A percentile compares a stretch with the other conserved stretches of the same genome.
phyloP scores from a whole-genome alignment of 495 filamentous ascomycete species.

The Astrothelium subdiscretum region DNA sequence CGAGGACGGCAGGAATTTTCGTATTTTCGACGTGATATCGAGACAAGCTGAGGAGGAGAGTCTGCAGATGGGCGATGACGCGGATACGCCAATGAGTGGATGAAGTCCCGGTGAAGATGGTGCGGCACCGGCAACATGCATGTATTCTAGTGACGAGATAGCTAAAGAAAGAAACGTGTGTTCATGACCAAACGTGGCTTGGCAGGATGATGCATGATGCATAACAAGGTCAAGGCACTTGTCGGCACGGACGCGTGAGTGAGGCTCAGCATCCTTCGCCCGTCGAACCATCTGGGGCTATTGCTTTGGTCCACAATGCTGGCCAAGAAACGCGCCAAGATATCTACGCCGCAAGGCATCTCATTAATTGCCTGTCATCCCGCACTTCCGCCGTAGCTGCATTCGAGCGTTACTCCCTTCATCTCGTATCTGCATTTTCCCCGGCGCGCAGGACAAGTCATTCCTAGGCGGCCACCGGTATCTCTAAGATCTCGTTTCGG shows the following conservation, averaged over 20 bases:
- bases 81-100: background rate
- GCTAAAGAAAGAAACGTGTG: background rate
- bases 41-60: background rate
- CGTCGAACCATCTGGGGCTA: background rate
- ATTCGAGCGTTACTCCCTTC: background rate
- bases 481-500: background rate
- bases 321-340: background rate
- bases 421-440: no score
- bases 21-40: conserved; percentile 21
- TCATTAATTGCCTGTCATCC: background rate
- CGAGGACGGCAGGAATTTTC: conserved; percentile 19
- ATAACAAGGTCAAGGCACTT: background rate
- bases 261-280: conserved; percentile 1
- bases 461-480: no score
- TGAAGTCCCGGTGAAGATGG: background rate
- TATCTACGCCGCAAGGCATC: background rate
- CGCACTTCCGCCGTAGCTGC: background rate
- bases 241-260: background rate
- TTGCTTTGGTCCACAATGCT: background rate
- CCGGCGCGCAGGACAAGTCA: no score
- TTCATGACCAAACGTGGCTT: background rate
- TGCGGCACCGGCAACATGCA: background rate
- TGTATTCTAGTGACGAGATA: background rate
- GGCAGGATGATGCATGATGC: background rate
- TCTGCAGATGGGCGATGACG: background rate